Conservation (phyloP, 257 asterid species). For the Handroanthus guayacan region DNA sequence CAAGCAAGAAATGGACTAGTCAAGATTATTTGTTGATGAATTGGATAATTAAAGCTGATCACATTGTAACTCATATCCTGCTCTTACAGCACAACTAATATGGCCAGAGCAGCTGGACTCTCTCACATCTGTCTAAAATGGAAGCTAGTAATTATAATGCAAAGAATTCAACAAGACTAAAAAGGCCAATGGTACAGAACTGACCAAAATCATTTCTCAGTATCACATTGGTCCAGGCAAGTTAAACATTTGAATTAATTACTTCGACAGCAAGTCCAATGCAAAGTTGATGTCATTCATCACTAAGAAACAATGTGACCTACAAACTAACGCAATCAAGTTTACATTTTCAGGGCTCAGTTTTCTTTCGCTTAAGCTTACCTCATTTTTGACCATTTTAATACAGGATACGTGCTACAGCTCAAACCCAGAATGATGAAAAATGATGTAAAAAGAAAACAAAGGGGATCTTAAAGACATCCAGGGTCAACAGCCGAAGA, state of each 20-base stretch:
- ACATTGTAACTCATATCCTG: not conserved
- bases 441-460: not conserved
- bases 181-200: constrained; percentile 3
- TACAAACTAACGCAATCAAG: not conserved
- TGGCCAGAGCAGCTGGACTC: not conserved
- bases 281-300: constrained; percentile 1
- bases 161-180: constrained; percentile 16
- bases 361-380: not conserved
- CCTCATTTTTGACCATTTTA: not conserved
- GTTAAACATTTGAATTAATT: not conserved
- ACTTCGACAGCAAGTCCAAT: constrained; percentile 1
- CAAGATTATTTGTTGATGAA: not conserved
- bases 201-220: constrained; percentile 13
- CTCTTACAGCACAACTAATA: not conserved
- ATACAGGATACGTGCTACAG: not conserved
- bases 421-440: not conserved
- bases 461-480: not conserved
- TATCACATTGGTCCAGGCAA: constrained; percentile 11
- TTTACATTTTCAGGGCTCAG: not conserved
- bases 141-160: constrained; percentile 5
- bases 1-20: not conserved
- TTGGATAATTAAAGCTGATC: not conserved
- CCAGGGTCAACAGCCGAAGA: constrained; percentile 13
- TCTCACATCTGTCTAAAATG: not conserved
- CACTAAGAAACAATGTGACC: constrained; percentile 4